Evolutionary conservation across 805 yeast species (phyloP), one percentile per base, ranked within the genome.

Genomic region (Saccharomycopsis guyanensis): DNA sequence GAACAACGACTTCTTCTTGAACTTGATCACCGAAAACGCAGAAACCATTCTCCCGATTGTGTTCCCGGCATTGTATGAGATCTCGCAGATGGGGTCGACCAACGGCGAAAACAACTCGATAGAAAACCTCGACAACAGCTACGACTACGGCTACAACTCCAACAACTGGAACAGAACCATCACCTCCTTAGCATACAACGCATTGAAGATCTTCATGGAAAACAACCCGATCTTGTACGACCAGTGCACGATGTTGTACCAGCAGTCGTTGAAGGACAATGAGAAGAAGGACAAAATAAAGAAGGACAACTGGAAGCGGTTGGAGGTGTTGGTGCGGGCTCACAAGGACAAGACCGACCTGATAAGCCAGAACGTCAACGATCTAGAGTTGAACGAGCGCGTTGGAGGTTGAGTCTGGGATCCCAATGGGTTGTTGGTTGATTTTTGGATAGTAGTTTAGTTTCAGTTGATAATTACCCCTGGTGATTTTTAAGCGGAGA

Each of bases 1-100:
- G 93, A 85, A 86, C 57, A 91, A 91, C 63, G 97, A 93, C 60
- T 89, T 86, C 66, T 89, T 93, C 63, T 76, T 89, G 53, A 83
- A 88, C 36, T 67, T 91, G 56, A 88, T 93, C 41, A 86, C 94
- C 18, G 97, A 93, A 58, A 85, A 85, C 62, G 89, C 95, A 6
- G 96, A 88, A 57, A 89, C 85, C 32, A 87, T 91, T 45, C 69
- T 93, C 56, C 97, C 98, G 24, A 88, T 93, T 39, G 78, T 93
- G 32, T 93, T 87, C 65, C 83, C 96, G 1, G 78, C 96, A 1
- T 71, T 93, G 54, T 91, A 87, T 63, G 96, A 89, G 63, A 72
- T 89, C 52, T 81, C 95, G 1, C 60, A 68, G n/a, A 33, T 40
- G 13, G 20, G 33, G 16, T 31, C 22, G 13, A 31, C 33, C 34